Evolutionary conservation across 148 eudicot species (phyloP).

Genomic region (Drosera capensis): DNA sequence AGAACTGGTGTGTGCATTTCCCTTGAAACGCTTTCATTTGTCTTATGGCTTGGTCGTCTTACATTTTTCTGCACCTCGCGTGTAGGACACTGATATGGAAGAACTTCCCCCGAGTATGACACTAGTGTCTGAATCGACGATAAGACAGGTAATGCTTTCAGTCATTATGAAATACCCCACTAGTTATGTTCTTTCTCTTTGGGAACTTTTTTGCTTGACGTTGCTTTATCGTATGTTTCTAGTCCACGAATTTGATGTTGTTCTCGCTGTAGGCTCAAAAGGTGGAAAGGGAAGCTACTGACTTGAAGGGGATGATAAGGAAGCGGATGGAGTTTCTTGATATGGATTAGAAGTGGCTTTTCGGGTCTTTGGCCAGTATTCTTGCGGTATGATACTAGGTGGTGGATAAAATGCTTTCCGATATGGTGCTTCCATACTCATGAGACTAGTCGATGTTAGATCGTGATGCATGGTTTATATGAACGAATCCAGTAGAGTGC

Average conservation of each 20-base stretch:
- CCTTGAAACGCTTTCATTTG: not conserved
- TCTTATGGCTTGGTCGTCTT: not conserved
- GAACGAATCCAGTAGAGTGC: no score
- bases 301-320: slow-evolving; percentile 81
- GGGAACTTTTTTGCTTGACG: not conserved
- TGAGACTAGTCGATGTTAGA: no score
- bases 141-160: slow-evolving; percentile 39
- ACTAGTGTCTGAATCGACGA: slow-evolving; percentile 61
- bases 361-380: not conserved
- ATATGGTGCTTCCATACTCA: no score
- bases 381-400: not conserved
- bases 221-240: not conserved
- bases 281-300: slow-evolving; percentile 86
- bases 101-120: slow-evolving; percentile 96
- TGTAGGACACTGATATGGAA: slow-evolving; percentile 64
- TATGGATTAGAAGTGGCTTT: slow-evolving; percentile 36
- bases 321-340: slow-evolving; percentile 95
- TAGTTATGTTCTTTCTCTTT: not conserved
- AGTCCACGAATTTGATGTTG: not conserved
- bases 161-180: not conserved
- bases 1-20: slow-evolving; percentile 47
- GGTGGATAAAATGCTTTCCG: no score
- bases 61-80: slow-evolving; percentile 3
- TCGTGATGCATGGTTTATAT: no score
- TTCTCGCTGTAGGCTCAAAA: slow-evolving; percentile 67